Conservation (phyloP, 2,329 filamentous ascomycete genomes). For the Penicillium sp. region DNA sequence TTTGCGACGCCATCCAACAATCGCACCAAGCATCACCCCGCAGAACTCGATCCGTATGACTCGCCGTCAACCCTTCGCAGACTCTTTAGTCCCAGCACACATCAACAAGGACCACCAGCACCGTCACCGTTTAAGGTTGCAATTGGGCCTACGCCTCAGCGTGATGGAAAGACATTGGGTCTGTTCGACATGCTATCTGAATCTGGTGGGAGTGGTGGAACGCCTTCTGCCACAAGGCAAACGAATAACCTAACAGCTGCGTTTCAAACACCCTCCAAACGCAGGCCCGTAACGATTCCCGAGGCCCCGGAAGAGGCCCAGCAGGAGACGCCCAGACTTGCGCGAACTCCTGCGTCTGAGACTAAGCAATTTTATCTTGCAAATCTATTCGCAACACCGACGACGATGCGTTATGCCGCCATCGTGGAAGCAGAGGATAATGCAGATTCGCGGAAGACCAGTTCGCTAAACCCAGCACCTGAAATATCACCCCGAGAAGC, state of each 20-base stretch:
- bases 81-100: slow-evolving; percentile 38
- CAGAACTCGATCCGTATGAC: slow-evolving; percentile 46
- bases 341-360: slow-evolving; percentile 44
- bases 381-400: slow-evolving; percentile 48
- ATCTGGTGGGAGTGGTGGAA: slow-evolving; percentile 37
- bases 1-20: slow-evolving; percentile 35
- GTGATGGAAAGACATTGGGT: slow-evolving; percentile 48
- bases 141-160: slow-evolving; percentile 50
- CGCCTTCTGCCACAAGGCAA: slow-evolving; percentile 32
- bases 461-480: background rate
- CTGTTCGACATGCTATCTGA: slow-evolving; percentile 49
- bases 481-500: slow-evolving; percentile 15
- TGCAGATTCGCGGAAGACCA: slow-evolving; percentile 6
- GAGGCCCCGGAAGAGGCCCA: slow-evolving; percentile 31
- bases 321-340: slow-evolving; percentile 23
- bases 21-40: slow-evolving; percentile 34
- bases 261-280: slow-evolving; percentile 40
- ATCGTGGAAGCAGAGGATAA: slow-evolving; percentile 38
- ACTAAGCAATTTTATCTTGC: slow-evolving; percentile 46
- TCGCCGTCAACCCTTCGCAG: slow-evolving; percentile 40
- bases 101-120: slow-evolving; percentile 26
- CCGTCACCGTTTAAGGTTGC: slow-evolving; percentile 39
- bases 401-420: slow-evolving; percentile 42
- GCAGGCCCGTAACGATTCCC: slow-evolving; percentile 27
- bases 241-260: slow-evolving; percentile 26